Evolutionary conservation across 352 stramenopile species (phyloP).

Genomic region (Phytophthora pistaciae): DNA sequence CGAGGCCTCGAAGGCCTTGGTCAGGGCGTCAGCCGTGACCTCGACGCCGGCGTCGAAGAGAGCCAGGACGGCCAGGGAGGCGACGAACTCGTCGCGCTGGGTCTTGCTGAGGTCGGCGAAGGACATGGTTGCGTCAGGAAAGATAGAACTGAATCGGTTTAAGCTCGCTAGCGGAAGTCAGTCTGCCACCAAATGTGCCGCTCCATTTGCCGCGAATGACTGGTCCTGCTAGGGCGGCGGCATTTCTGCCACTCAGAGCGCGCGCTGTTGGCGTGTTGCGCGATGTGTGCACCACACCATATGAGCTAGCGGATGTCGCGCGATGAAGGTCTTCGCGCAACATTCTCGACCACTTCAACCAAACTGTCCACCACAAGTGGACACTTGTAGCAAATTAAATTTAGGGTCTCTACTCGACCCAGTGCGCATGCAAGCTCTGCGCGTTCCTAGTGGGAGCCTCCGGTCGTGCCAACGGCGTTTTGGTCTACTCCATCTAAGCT

Average conservation of each 20-base stretch:
- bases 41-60: slow-evolving; percentile 81
- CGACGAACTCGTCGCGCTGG: slow-evolving; percentile 89
- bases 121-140: slow-evolving; percentile 79
- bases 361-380: no score
- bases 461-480: no score
- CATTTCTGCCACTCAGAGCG: slow-evolving; percentile 24
- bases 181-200: slow-evolving; percentile 48
- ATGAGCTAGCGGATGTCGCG: not conserved
- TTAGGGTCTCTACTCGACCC: no score
- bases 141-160: slow-evolving; percentile 89
- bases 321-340: not conserved
- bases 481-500: no score
- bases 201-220: slow-evolving; percentile 61
- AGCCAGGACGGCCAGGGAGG: slow-evolving; percentile 85
- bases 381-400: no score
- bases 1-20: slow-evolving; percentile 76
- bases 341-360: not conserved
- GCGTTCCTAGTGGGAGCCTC: no score
- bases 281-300: not conserved
- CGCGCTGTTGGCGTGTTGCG: not conserved
- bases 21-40: slow-evolving; percentile 84
- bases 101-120: slow-evolving; percentile 85
- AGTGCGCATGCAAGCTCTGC: no score
- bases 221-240: slow-evolving; percentile 49
- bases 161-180: slow-evolving; percentile 85